These are phyloP conservation scores for Penicillium canescens DNA, from an alignment of 495 filamentous ascomycete genomes.

Conservation along the genomic window DNA sequence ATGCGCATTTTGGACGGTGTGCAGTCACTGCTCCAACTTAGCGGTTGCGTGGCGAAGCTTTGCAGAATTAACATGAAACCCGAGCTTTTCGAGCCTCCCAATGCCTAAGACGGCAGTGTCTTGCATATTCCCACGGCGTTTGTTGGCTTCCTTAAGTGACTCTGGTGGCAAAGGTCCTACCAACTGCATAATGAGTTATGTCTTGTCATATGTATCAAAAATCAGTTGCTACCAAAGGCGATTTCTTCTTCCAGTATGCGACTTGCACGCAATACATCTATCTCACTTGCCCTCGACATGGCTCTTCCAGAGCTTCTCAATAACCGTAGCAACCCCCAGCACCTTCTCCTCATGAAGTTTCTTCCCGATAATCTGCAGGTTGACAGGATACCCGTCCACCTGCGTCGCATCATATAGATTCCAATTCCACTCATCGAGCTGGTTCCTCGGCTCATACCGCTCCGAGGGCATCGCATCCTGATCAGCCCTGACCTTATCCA, in stretches of 20 bases:
- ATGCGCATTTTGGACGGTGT: conserved; percentile 98
- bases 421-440: conserved; percentile 53
- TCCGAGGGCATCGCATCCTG: conserved; percentile 41
- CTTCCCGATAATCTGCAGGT: conserved; percentile 53
- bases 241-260: neutral
- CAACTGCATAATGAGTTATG: conserved; percentile 18
- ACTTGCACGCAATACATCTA: neutral
- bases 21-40: conserved; percentile 89
- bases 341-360: conserved; percentile 58
- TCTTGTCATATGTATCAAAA: conserved; percentile 2
- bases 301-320: conserved; percentile 39
- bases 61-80: conserved; percentile 96
- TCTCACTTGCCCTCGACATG: conserved; percentile 1
- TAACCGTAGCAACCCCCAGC: conserved; percentile 40
- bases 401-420: conserved; percentile 45
- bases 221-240: neutral
- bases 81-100: conserved; percentile 68
- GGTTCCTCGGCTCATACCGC: conserved; percentile 49
- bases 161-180: conserved; percentile 12
- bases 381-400: conserved; percentile 47
- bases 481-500: conserved; percentile 50
- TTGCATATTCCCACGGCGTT: conserved; percentile 32
- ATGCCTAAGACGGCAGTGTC: conserved; percentile 22
- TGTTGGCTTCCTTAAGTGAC: conserved; percentile 10
- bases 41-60: conserved; percentile 84